Conservation (phyloP, 1,284 basidiomycete species). For the Ganoderma leucocontextum region DNA sequence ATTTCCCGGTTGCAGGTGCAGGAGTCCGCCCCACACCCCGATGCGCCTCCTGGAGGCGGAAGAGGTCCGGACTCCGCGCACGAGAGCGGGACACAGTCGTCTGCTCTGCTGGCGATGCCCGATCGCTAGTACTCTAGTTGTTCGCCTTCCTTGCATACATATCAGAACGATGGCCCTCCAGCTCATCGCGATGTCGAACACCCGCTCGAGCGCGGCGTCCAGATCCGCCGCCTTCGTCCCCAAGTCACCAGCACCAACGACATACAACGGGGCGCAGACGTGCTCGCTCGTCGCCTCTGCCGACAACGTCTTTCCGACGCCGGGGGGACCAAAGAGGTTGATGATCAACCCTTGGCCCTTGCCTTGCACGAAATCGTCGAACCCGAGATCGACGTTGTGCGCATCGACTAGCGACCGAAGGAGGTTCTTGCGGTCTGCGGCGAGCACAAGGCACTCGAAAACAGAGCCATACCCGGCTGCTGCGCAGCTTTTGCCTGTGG, state of each 20-base stretch:
- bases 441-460: slow-evolving; percentile 62
- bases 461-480: not conserved
- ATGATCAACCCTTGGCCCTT: slow-evolving; percentile 69
- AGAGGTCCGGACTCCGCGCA: too few relatives aligned
- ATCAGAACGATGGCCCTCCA: slow-evolving; percentile 73
- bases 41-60: too few relatives aligned
- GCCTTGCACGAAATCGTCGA: slow-evolving; percentile 70
- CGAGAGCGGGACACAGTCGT: too few relatives aligned
- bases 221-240: slow-evolving; percentile 54
- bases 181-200: slow-evolving; percentile 57
- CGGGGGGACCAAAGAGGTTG: slow-evolving; percentile 68
- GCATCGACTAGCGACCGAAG: slow-evolving; percentile 65
- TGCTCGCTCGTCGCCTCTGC: slow-evolving; percentile 72
- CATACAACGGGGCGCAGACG: slow-evolving; percentile 63
- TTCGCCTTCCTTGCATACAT: too few relatives aligned
- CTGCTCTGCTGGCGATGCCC: too few relatives aligned
- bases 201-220: slow-evolving; percentile 34
- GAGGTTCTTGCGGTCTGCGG: slow-evolving; percentile 57
- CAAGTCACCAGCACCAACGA: slow-evolving; percentile 65
- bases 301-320: slow-evolving; percentile 59
- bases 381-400: slow-evolving; percentile 58
- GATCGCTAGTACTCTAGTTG: too few relatives aligned
- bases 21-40: too few relatives aligned
- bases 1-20: too few relatives aligned
- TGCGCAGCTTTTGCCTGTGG: slow-evolving; percentile 36